Evolutionary conservation across 2,329 filamentous ascomycete species (phyloP).

Genomic region (Botrytis pseudocinerea): DNA sequence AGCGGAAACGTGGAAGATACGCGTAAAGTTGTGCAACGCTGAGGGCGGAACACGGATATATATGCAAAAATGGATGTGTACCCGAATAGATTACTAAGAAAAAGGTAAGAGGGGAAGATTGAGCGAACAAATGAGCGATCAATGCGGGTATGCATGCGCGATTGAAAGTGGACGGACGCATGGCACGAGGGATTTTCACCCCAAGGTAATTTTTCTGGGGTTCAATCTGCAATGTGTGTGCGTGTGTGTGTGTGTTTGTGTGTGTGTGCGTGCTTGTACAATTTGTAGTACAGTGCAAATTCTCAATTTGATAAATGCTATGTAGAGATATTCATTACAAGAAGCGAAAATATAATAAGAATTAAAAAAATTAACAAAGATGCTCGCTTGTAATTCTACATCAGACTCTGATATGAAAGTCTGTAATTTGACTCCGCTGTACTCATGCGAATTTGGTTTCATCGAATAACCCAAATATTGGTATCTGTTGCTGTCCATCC

Average conservation of each 20-base stretch:
- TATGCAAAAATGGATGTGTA: neutral
- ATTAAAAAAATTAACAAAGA: neutral
- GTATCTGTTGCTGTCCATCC: constrained; percentile 9
- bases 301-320: neutral
- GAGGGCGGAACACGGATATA: neutral
- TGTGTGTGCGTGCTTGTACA: neutral
- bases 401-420: neutral
- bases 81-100: neutral
- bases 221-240: neutral
- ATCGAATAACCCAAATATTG: neutral
- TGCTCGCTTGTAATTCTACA: neutral
- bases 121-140: constrained; percentile 3
- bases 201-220: neutral
- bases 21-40: neutral
- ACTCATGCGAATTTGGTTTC: constrained; percentile 4
- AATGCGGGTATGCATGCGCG: neutral
- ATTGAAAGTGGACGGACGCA: neutral
- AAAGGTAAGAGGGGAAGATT: neutral
- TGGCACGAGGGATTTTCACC: neutral
- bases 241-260: no score
- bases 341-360: neutral
- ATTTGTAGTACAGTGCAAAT: neutral
- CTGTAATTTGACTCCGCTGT: neutral
- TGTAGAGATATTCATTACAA: neutral
- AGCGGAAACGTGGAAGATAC: neutral